Percentiles rank a stretch among this genome's conserved stretches.
phyloP scores from a whole-genome alignment of 2,329 filamentous ascomycete genomes.

The Tolypocladium tundrense region DNA sequence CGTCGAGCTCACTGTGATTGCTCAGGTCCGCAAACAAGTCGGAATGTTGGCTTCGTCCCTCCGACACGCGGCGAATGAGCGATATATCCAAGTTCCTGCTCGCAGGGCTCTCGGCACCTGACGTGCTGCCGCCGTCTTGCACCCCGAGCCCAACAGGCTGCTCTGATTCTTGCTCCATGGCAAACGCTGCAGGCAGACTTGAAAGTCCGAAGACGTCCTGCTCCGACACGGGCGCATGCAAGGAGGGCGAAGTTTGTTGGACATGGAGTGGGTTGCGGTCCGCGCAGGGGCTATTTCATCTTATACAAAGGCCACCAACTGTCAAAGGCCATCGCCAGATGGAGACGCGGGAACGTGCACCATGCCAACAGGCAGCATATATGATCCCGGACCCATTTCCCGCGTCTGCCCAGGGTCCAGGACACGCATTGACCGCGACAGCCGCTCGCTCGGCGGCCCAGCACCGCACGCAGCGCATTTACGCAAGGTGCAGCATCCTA shows the following conservation, averaged over 20 bases:
- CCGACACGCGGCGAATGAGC: not conserved
- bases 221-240: not conserved
- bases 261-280: not conserved
- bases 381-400: not conserved
- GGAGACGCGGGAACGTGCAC: not conserved
- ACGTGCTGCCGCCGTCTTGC: not conserved
- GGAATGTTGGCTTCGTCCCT: slow-evolving; percentile 1
- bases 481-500: too few relatives aligned
- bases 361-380: not conserved
- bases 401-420: not conserved
- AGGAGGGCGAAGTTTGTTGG: not conserved
- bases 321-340: not conserved
- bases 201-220: not conserved
- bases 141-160: not conserved
- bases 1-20: slow-evolving; percentile 7
- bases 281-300: not conserved
- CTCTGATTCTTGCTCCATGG: not conserved
- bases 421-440: not conserved
- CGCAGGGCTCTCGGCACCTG: not conserved
- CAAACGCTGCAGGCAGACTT: not conserved
- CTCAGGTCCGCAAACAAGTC: slow-evolving; percentile 8
- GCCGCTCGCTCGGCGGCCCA: not conserved
- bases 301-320: not conserved
- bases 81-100: not conserved
- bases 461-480: not conserved